Conservation (phyloP, 495 filamentous ascomycete species). For the Hypoxylon crocopeplum region DNA sequence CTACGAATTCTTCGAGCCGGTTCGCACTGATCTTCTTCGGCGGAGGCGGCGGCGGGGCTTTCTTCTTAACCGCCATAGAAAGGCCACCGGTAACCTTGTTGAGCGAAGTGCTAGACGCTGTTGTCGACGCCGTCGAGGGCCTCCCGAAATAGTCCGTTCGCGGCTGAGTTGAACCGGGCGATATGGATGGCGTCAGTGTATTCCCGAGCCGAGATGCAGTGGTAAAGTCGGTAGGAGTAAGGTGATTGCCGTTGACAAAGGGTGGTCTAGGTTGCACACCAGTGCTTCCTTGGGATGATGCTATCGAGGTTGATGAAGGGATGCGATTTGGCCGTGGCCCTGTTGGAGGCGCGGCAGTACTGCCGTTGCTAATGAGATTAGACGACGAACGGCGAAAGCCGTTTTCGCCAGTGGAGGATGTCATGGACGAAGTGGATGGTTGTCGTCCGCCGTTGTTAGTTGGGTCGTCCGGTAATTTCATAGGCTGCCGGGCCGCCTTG, state of each 20-base stretch:
- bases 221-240: conserved; percentile 55
- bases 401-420: conserved; percentile 21
- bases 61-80: conserved; percentile 46
- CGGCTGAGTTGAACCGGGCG: conserved; percentile 33
- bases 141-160: conserved; percentile 62
- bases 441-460: conserved; percentile 22
- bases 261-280: conserved; percentile 19
- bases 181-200: conserved; percentile 28
- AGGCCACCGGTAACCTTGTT: conserved; percentile 37
- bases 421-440: conserved; percentile 18
- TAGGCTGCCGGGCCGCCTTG: conserved; percentile 72
- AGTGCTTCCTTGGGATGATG: conserved; percentile 38
- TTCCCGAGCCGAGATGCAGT: conserved; percentile 51
- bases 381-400: conserved; percentile 43
- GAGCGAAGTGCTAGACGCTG: conserved; percentile 42
- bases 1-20: conserved; percentile 68
- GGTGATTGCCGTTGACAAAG: conserved; percentile 38
- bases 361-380: conserved; percentile 43
- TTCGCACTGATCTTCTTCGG: conserved; percentile 58
- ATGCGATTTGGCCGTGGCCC: conserved; percentile 48
- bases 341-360: conserved; percentile 19
- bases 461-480: conserved; percentile 50
- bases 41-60: conserved; percentile 68
- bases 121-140: conserved; percentile 47
- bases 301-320: conserved; percentile 41